Percentiles rank a stretch among this genome's conserved stretches.
These are phyloP conservation scores for Silene conica DNA, from an alignment of 148 eudicot species.

Conservation along the genomic window DNA sequence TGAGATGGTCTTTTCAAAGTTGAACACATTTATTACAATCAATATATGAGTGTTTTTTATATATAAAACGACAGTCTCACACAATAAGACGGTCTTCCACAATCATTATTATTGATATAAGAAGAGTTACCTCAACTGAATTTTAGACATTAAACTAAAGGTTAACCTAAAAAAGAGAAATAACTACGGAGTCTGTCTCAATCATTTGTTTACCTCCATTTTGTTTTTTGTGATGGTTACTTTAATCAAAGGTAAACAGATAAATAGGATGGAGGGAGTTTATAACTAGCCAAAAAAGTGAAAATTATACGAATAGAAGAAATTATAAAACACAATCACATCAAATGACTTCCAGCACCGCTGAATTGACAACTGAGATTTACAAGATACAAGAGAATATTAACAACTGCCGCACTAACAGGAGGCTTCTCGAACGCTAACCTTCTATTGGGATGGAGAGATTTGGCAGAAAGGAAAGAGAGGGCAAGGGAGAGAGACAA, in stretches of 20 bases:
- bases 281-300: neutral
- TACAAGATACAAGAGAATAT: neutral
- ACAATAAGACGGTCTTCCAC: no score
- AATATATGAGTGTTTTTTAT: no score
- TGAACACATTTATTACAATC: no score
- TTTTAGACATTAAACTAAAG: neutral
- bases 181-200: no score
- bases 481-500: neutral
- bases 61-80: no score
- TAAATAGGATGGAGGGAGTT: neutral
- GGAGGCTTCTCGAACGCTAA: neutral
- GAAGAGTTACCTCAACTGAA: neutral
- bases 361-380: neutral
- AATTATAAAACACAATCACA: neutral
- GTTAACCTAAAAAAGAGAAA: neutral
- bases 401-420: neutral
- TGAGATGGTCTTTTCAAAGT: no score
- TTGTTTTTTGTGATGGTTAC: no score
- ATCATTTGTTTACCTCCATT: no score
- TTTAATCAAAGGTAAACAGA: no score
- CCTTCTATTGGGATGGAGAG: neutral
- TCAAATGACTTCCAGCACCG: neutral
- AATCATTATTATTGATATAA: neutral
- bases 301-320: neutral
- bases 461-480: neutral